Evolutionary conservation across 2,329 filamentous ascomycete genomes (phyloP).

Genomic region (Aspergillus novoparasiticus): DNA sequence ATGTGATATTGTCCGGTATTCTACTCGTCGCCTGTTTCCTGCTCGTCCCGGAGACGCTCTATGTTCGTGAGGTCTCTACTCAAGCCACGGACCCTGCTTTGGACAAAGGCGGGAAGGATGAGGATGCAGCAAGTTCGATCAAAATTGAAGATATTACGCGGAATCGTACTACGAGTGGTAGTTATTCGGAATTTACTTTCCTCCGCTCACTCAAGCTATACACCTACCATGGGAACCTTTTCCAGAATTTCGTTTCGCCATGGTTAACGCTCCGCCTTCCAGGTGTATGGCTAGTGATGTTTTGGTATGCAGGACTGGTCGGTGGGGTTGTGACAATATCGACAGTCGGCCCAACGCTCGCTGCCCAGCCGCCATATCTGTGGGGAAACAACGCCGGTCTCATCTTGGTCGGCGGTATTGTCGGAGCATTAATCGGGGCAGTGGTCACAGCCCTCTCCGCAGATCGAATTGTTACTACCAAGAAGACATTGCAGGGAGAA

Average conservation of each 20-base stretch:
- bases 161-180: no score
- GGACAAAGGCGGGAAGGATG: conserved; percentile 7
- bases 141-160: conserved; percentile 7
- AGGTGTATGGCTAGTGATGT: conserved; percentile 16
- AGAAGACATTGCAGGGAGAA: conserved; percentile 8
- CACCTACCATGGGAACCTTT: conserved; percentile 10
- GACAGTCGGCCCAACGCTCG: conserved; percentile 11
- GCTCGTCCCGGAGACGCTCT: conserved; percentile 14
- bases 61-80: background rate
- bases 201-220: conserved; percentile 10
- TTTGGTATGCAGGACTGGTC: conserved; percentile 15
- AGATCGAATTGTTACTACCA: conserved; percentile 9
- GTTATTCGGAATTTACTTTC: conserved; percentile 8
- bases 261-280: conserved; percentile 15
- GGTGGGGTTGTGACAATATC: conserved; percentile 13
- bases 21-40: conserved; percentile 12
- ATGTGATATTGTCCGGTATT: conserved; percentile 11
- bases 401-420: conserved; percentile 11
- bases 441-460: conserved; percentile 2
- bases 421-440: conserved; percentile 8
- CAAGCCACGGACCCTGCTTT: background rate
- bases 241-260: conserved; percentile 4
- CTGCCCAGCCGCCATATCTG: conserved; percentile 10
- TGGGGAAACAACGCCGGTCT: conserved; percentile 14
- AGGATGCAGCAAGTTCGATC: background rate